phyloP scores from a whole-genome alignment of 2,329 filamentous ascomycete species.

The Cordyceps farinosa region DNA sequence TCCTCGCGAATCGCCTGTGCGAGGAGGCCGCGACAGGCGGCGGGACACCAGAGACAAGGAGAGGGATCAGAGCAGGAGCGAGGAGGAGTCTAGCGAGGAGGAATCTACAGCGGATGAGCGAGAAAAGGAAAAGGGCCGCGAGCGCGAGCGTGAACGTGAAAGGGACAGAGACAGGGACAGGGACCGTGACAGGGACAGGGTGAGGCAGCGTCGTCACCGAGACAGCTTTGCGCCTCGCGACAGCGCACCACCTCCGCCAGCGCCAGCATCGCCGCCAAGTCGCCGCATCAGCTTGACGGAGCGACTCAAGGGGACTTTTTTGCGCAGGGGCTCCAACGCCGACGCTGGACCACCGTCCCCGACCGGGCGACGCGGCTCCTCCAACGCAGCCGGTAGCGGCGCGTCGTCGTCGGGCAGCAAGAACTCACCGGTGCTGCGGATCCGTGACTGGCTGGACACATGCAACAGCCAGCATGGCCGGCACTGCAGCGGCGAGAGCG shows the following conservation, averaged over 20 bases:
- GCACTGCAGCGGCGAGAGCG: constrained; percentile 35
- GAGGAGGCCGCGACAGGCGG: constrained; percentile 23
- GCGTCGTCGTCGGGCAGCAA: constrained; percentile 22
- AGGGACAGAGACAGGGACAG: constrained; percentile 21
- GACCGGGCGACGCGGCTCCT: background rate
- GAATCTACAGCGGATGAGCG: constrained; percentile 12
- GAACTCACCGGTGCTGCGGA: constrained; percentile 36
- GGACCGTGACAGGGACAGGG: constrained; percentile 18
- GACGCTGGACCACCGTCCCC: constrained; percentile 31
- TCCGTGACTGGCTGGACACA: constrained; percentile 42
- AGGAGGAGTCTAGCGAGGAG: constrained; percentile 10
- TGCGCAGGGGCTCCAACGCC: constrained; percentile 27
- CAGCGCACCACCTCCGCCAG: background rate
- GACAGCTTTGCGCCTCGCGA: constrained; percentile 20
- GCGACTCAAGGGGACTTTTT: constrained; percentile 35
- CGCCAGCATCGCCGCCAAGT: constrained; percentile 25
- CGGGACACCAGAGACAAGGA: constrained; percentile 18
- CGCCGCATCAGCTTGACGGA: constrained; percentile 42
- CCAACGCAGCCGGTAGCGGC: constrained; percentile 17
- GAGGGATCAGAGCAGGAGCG: constrained; percentile 11
- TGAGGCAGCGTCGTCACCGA: constrained; percentile 20
- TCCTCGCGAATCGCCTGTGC: constrained; percentile 6
- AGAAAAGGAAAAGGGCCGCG: constrained; percentile 20
- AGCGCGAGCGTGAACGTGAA: constrained; percentile 24
- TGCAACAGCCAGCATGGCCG: constrained; percentile 40